Conservation (phyloP, 345 rosid species). For the Murraya paniculata region DNA sequence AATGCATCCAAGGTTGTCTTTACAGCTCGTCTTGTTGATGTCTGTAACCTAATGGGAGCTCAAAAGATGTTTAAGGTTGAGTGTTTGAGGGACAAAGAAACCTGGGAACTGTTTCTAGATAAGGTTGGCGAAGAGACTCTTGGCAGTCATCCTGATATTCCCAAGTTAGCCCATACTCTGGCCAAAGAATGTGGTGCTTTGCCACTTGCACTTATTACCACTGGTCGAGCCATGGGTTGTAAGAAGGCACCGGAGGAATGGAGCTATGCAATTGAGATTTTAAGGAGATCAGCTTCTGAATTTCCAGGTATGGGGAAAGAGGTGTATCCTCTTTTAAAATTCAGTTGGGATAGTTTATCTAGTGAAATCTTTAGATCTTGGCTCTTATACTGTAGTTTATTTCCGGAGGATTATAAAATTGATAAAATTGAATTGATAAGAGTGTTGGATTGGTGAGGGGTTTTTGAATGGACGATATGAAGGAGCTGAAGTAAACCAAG, state of each 20-base stretch:
- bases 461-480: not conserved
- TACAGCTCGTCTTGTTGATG: constrained; percentile 21
- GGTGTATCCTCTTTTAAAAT: not conserved
- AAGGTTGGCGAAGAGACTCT: constrained; percentile 16
- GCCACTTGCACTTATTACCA: constrained; percentile 7
- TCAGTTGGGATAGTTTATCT: constrained; percentile 11
- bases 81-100: constrained; percentile 11
- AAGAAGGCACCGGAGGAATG: not conserved
- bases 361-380: not conserved
- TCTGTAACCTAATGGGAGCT: constrained; percentile 29
- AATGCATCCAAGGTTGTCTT: constrained; percentile 22
- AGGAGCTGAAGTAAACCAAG: not conserved
- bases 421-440: not conserved
- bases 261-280: constrained; percentile 6
- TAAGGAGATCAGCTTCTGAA: not conserved
- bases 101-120: not conserved
- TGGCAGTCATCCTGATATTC: constrained; percentile 1
- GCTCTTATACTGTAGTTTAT: constrained; percentile 9
- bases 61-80: constrained; percentile 16
- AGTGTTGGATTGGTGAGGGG: constrained; percentile 5
- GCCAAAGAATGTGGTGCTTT: constrained; percentile 13
- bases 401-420: constrained; percentile 6
- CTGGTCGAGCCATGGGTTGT: constrained; percentile 10
- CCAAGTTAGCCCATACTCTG: not conserved
- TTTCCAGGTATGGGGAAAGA: constrained; percentile 5